Conservation (phyloP, 23 red algal species). For the Cyanidium caldarium region DNA sequence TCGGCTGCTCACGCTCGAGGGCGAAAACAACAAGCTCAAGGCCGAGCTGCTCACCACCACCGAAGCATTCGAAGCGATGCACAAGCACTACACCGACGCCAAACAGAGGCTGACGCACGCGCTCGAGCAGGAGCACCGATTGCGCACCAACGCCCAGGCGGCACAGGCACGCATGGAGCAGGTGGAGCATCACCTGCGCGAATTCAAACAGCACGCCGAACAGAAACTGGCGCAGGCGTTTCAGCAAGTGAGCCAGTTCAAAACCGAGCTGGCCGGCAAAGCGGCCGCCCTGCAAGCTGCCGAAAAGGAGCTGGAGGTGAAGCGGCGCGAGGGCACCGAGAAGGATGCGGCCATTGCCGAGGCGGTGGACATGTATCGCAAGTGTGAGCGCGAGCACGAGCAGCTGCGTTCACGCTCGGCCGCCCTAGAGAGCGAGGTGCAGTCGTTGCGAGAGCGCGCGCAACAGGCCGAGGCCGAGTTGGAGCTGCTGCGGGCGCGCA, state of each 20-base stretch:
- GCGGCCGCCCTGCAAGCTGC: background rate
- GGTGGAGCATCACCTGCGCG: background rate
- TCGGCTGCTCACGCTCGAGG: background rate
- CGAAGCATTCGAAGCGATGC: constrained; percentile 1
- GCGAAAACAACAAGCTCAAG: background rate
- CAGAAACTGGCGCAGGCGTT: constrained; percentile 1
- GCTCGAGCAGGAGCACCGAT: background rate
- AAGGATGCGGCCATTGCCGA: background rate
- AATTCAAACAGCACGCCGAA: constrained; percentile 6
- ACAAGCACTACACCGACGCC: background rate
- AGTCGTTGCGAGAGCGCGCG: background rate
- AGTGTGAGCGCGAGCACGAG: background rate
- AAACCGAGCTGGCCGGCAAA: background rate
- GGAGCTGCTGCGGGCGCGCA: background rate
- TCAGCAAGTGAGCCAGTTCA: background rate
- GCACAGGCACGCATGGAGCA: background rate
- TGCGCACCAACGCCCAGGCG: background rate
- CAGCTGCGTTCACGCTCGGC: background rate
- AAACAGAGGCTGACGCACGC: background rate
- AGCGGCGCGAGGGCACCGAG: background rate
- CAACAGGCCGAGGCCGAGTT: background rate
- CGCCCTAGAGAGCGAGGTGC: background rate
- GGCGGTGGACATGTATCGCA: background rate
- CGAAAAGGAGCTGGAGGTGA: background rate
- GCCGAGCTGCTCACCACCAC: background rate